phyloP scores from a whole-genome alignment of 1,284 basidiomycete genomes.

The Neolentinus lepideus region DNA sequence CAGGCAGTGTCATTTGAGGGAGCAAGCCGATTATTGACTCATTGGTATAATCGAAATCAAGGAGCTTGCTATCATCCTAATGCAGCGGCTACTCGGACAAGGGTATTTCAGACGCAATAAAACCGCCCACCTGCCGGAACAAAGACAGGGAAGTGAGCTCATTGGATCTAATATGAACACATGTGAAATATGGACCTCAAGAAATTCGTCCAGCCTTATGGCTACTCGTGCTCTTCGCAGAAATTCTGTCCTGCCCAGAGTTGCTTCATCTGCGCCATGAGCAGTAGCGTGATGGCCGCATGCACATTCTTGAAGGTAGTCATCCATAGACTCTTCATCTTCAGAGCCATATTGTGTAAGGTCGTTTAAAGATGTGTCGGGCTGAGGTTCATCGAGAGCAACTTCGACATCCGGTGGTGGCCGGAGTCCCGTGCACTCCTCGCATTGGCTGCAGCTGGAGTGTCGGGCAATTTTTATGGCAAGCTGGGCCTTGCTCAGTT shows the following conservation, averaged over 20 bases:
- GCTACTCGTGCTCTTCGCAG: conserved; percentile 70
- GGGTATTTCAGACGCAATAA: not conserved
- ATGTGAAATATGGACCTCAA: conserved; percentile 52
- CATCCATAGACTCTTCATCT: conserved; percentile 36
- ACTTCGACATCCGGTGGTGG: conserved; percentile 54
- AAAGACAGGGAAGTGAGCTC: not conserved
- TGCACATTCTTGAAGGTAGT: conserved; percentile 60
- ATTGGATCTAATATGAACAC: conserved; percentile 2
- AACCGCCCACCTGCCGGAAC: not conserved
- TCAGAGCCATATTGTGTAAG: conserved; percentile 62
- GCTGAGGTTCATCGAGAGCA: conserved; percentile 42
- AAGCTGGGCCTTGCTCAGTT: conserved; percentile 40
- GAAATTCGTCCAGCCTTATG: conserved; percentile 76
- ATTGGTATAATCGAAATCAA: conserved; percentile 74
- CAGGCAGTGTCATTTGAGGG: conserved; percentile 59
- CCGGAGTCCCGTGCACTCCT: conserved; percentile 56
- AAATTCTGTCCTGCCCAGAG: conserved; percentile 55
- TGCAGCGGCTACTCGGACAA: conserved; percentile 1
- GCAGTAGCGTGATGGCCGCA: conserved; percentile 71
- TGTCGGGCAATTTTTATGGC: conserved; percentile 72
- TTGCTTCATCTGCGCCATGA: conserved; percentile 61
- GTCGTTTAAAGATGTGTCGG: conserved; percentile 40
- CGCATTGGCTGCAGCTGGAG: conserved; percentile 55
- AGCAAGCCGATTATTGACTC: conserved; percentile 64
- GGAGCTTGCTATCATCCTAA: conserved; percentile 69